Evolutionary conservation across 768 basidiomycete species (phyloP).

Genomic region (Saitozyma sp.): DNA sequence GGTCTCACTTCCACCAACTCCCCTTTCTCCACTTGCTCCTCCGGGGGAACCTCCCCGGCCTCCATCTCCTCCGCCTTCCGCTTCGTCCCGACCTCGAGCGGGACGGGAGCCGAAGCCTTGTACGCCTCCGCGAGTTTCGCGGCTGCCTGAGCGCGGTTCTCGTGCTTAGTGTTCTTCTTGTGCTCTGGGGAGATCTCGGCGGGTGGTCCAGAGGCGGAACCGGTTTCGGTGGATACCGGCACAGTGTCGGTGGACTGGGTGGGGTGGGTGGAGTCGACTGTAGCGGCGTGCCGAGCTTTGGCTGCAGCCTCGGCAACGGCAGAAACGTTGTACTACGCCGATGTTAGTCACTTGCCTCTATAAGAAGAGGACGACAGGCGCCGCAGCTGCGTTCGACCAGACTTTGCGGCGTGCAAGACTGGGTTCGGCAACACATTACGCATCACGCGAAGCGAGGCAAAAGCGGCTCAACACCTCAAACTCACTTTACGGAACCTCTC

Average conservation of each 20-base stretch:
- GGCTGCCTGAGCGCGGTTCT: background rate
- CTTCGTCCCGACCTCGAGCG: background rate
- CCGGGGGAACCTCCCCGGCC: background rate
- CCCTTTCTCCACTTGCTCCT: slow-evolving; percentile 7
- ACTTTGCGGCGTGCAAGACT: no score
- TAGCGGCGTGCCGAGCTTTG: slow-evolving; percentile 8
- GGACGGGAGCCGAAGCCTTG: background rate
- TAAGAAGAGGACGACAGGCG: background rate
- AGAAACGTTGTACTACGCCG: slow-evolving; percentile 14
- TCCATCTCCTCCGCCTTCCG: slow-evolving; percentile 6
- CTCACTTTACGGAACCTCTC: slow-evolving; percentile 36
- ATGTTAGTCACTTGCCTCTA: background rate
- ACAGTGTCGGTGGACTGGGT: background rate
- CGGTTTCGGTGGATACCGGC: no score
- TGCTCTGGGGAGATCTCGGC: background rate
- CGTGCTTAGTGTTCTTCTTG: background rate
- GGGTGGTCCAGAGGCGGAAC: background rate
- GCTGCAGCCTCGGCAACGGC: slow-evolving; percentile 11
- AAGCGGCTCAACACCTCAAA: background rate
- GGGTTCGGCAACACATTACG: no score
- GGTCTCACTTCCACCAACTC: slow-evolving; percentile 11
- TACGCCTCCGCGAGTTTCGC: background rate
- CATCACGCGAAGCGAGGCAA: no score
- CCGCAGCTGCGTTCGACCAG: no score
- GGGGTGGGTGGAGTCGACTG: background rate